phyloP scores from a whole-genome alignment of 805 yeast species.

The Saccharomyces jurei region DNA sequence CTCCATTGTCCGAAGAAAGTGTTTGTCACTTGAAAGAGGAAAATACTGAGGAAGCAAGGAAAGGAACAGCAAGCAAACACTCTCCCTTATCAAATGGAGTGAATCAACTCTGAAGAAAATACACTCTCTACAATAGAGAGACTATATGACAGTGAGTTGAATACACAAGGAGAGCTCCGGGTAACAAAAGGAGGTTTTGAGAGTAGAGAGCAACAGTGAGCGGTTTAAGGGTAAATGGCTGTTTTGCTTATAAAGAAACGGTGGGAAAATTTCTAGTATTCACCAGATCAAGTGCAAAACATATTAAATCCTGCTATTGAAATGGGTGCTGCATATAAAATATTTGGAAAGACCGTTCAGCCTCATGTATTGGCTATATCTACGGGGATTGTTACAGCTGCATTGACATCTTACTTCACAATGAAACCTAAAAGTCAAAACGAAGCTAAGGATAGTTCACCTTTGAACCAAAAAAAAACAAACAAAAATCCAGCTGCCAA shows the following conservation, averaged over 20 bases:
- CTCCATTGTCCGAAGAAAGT: neutral
- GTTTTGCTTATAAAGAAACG: neutral
- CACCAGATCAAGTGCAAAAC: neutral
- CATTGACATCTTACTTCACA: constrained; percentile 12
- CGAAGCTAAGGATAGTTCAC: neutral
- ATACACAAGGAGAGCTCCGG: neutral
- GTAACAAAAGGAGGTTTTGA: neutral
- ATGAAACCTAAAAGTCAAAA: neutral
- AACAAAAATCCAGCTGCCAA: neutral
- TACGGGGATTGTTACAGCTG: constrained; percentile 35
- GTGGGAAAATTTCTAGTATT: neutral
- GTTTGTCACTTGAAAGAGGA: neutral
- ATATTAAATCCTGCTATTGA: neutral
- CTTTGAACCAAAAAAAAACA: neutral
- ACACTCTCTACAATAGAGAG: neutral
- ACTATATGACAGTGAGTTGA: neutral
- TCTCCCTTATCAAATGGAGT: neutral
- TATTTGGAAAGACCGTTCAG: constrained; percentile 76
- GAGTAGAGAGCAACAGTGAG: neutral
- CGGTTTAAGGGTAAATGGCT: neutral
- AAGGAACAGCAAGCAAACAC: neutral
- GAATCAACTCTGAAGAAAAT: neutral
- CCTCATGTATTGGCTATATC: constrained; percentile 81
- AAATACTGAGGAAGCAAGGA: neutral
- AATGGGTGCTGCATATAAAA: constrained; percentile 50